Conservation (phyloP, 306 rosid genomes). For the Medicago arabica region DNA sequence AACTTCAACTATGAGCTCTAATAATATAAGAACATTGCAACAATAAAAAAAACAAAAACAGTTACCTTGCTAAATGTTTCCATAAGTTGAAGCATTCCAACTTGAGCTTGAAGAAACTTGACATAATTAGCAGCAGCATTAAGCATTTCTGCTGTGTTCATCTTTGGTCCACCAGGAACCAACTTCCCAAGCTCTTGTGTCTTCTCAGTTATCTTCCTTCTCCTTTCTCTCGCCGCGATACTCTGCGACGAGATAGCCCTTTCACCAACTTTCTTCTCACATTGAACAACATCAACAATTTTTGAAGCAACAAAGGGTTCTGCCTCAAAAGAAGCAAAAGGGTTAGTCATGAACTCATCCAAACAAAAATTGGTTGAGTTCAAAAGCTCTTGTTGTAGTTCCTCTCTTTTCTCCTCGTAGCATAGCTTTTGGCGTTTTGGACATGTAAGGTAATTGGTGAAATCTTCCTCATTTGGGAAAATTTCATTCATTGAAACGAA, state of each 20-base stretch:
- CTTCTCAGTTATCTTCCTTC: constrained; percentile 80
- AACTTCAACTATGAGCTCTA: not conserved
- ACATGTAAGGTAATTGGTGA: not conserved
- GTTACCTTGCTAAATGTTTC: constrained; percentile 39
- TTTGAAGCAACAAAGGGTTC: not conserved
- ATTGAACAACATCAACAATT: not conserved
- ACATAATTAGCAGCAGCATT: constrained; percentile 75
- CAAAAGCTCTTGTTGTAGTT: not conserved
- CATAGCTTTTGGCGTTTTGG: constrained; percentile 47
- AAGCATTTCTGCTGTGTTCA: constrained; percentile 95
- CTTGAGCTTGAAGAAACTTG: constrained; percentile 77
- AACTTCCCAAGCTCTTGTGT: constrained; percentile 79
- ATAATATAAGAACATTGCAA: not conserved
- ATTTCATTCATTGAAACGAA: constrained; percentile 20
- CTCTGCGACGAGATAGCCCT: constrained; percentile 62
- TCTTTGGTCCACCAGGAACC: constrained; percentile 75
- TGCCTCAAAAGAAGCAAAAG: not conserved
- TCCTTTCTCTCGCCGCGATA: constrained; percentile 78
- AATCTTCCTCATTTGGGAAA: not conserved
- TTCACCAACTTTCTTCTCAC: not conserved
- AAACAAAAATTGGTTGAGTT: not conserved
- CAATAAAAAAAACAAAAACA: not conserved
- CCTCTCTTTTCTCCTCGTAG: not conserved
- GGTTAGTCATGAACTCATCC: not conserved
- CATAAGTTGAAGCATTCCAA: constrained; percentile 59